Base-by-base conservation (phyloP, 768 basidiomycete genomes). In the Amyloporia xantha region DNA sequence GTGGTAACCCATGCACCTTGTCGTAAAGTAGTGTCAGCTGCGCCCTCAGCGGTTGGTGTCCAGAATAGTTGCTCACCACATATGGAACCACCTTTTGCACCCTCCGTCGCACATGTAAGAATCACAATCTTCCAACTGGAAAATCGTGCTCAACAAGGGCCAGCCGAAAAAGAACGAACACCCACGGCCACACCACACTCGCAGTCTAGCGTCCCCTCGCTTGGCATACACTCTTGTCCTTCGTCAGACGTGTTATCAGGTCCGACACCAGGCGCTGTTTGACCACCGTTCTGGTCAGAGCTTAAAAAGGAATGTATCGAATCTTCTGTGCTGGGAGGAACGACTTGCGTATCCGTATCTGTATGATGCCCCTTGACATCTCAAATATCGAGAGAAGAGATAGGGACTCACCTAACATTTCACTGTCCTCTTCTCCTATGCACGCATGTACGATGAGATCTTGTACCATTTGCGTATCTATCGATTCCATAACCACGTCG, bases 11-110 rank as follows among this genome's bases (percentile, higher is more conserved):
- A 81, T 78, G 57, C 80, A 83, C 80, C 80, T 82, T 40, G 47
- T 23, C 10, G 43, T 12, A 17, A 27, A 2, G n/a, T n/a, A n/a
- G n/a, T n/a, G 10, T 42, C 19, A 44, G 23, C 24, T 10, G 36
- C 12, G 10, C 36, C 43, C 17, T n/a, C n/a, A n/a, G n/a, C n/a
- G n/a, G n/a, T n/a, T n/a, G n/a, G n/a, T n/a, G n/a, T n/a, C n/a
- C n/a, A n/a, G 27, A n/a, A 6, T 43, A 43, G 17, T 24, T 49
- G 60, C 77, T 47, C 47, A 88, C 88, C 88, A 91, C 37, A 81
- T 57, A 62, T 91, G 89, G 60, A 77, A 84, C 86, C 86, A 89
- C 49, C 69, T 75, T 15, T 70, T 70, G 63, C 89, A 90, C n/a
- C 72, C 78, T 7, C 79, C 81, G 51, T 90, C 86, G 58, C 88